Base-by-base conservation (phyloP, 2,329 filamentous ascomycete species). In the Monilinia fructicola region DNA sequence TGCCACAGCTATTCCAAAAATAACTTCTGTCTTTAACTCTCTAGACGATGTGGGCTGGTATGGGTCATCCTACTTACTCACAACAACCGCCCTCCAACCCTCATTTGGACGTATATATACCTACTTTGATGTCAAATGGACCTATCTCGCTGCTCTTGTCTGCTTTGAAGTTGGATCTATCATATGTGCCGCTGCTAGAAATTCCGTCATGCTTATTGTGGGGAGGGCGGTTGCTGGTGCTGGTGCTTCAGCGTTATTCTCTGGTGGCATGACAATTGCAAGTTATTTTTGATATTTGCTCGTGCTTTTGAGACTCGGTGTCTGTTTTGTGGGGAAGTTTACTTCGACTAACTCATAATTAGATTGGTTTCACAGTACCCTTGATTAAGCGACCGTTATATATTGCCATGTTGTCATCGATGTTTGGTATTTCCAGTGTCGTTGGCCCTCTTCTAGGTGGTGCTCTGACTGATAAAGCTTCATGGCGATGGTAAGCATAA, bases 1-100 rank as follows among this genome's bases (percentile, higher is more conserved):
- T 35, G 77, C 77, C 18, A 79, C 78, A 6, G 79, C 79, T 5
- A 79, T 80, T 54, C 79, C 79, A 9, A 77, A 77, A 58, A 81
- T 81, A 55, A 81, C 79, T 4, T 68, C 73, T 1, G 76, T 77
- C 18, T 80, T 75, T 64, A 74, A 80, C 56, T 77, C 76, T 18
- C 70, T 79, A 6, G 70, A 74, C 28, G 78, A 80, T 72, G 75
- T 79, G 10, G 78, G 78, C 18, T 79, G 78, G 78, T 73, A 78
- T 70, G 76, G 76, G 54, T 75, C 75, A 23, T 74, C 77, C 1
- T 79, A 78, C 66, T 71, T 79, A 7, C 75, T 80, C 56, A 78
- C 78, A 2, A 77, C 73, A 64, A 79, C 74, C 67, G 79, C 74
- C 26, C 62, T 76, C 6, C 74, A 76, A 60, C 74, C 72, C 26